These are phyloP conservation scores for Malassezia obtusa DNA, from an alignment of 1,284 basidiomycete species.

Conservation along the genomic window DNA sequence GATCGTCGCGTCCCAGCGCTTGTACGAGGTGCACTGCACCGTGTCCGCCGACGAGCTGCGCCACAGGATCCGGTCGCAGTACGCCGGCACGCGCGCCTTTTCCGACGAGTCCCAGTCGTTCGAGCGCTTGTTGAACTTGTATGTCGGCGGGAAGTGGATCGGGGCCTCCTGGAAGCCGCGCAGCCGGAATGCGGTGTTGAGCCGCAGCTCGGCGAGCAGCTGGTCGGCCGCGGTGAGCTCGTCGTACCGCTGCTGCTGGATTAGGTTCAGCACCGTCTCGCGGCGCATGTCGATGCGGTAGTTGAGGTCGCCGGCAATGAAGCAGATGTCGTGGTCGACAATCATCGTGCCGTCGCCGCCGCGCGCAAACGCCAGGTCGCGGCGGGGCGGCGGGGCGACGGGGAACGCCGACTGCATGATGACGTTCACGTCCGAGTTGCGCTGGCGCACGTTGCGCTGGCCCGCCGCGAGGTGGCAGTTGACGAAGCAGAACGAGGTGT, in stretches of 20 bases:
- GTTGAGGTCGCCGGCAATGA: conserved; percentile 61
- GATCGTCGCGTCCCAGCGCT: conserved; percentile 43
- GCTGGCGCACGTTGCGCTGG: conserved; percentile 66
- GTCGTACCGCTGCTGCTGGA: conserved; percentile 59
- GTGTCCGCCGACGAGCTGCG: conserved; percentile 57
- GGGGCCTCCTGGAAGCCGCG: conserved; percentile 68
- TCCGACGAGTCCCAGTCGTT: conserved; percentile 75
- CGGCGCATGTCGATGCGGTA: conserved; percentile 81
- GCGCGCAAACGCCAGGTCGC: conserved; percentile 58
- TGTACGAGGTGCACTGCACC: conserved; percentile 48
- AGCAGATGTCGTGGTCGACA: conserved; percentile 84
- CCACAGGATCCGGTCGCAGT: conserved; percentile 90
- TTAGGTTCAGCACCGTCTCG: conserved; percentile 63
- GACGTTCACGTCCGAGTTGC: conserved; percentile 75
- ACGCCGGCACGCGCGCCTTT: conserved; percentile 78
- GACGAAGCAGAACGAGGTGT: conserved; percentile 68
- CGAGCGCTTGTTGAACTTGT: conserved; percentile 77
- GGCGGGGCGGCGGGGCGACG: conserved; percentile 45
- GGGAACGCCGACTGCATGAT: conserved; percentile 31
- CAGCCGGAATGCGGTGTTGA: conserved; percentile 74
- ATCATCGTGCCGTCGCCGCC: conserved; percentile 91
- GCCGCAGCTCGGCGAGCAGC: conserved; percentile 72
- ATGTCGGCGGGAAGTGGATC: conserved; percentile 61
- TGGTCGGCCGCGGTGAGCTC: conserved; percentile 72
- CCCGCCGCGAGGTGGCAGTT: conserved; percentile 95